Conservation (phyloP, 805 yeast genomes). For the Yarrowia sp. region DNA sequence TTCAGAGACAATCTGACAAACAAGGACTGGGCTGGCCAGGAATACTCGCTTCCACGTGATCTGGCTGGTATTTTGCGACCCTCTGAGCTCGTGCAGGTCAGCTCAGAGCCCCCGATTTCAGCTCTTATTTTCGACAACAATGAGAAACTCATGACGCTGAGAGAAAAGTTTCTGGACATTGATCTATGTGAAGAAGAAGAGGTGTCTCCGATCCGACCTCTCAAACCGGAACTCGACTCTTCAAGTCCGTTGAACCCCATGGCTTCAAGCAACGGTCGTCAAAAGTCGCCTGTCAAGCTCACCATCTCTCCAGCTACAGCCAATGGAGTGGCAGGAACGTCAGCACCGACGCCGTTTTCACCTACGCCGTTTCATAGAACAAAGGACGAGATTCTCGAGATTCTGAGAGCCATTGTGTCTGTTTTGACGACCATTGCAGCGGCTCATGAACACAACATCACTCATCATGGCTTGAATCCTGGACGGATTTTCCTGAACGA, state of each 20-base stretch:
- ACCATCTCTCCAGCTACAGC: slow-evolving; percentile 18
- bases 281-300: slow-evolving; percentile 9
- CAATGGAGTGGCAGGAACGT: neutral
- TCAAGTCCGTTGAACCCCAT: neutral
- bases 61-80: slow-evolving; percentile 32
- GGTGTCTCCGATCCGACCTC: slow-evolving; percentile 13
- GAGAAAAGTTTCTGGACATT: slow-evolving; percentile 29
- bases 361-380: slow-evolving; percentile 11
- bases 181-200: neutral
- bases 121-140: slow-evolving; percentile 32
- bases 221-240: neutral
- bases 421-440: slow-evolving; percentile 35
- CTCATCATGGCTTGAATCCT: slow-evolving; percentile 50
- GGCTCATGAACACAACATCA: slow-evolving; percentile 46
- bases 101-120: slow-evolving; percentile 30
- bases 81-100: slow-evolving; percentile 29
- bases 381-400: slow-evolving; percentile 32
- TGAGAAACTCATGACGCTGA: slow-evolving; percentile 30
- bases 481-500: slow-evolving; percentile 43
- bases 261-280: neutral
- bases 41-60: slow-evolving; percentile 7
- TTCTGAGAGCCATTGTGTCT: slow-evolving; percentile 34
- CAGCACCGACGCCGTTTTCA: slow-evolving; percentile 11
- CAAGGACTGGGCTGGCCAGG: slow-evolving; percentile 23
- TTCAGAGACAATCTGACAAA: neutral